Evolutionary conservation across 1,284 basidiomycete species (phyloP).

Genomic region (Trichosporon ovoides): DNA sequence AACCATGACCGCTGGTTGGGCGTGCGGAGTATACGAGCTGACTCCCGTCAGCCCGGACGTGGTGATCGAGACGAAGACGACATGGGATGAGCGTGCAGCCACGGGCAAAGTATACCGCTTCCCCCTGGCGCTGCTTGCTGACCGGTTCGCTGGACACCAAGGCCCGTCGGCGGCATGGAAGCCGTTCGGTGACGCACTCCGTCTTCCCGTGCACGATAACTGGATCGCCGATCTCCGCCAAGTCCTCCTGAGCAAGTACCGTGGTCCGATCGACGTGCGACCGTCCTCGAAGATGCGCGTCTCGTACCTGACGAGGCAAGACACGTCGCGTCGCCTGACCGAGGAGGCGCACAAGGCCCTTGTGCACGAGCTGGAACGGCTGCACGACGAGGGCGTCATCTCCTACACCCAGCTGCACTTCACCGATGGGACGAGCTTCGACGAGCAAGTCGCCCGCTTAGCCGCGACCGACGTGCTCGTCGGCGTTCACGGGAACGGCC

Average conservation of each 20-base stretch:
- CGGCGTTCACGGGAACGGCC: conserved; percentile 66
- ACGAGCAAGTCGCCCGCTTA: conserved; percentile 14
- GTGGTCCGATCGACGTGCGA: conserved; percentile 14
- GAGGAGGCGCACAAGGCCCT: conserved; percentile 29
- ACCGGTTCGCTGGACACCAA: conserved; percentile 24
- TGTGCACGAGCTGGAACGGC: conserved; percentile 47
- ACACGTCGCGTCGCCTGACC: conserved; percentile 55
- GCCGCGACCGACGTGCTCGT: conserved; percentile 16
- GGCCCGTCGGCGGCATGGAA: conserved; percentile 26
- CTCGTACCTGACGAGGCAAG: conserved; percentile 44
- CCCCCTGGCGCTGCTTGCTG: conserved; percentile 20
- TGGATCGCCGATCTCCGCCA: conserved; percentile 29
- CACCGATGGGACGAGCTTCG: conserved; percentile 1
- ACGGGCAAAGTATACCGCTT: conserved; percentile 22
- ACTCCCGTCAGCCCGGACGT: conserved; percentile 20
- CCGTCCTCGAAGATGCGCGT: conserved; percentile 10
- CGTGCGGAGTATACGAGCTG: too few species aligned
- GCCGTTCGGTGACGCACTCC: conserved; percentile 31
- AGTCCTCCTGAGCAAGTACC: conserved; percentile 22
- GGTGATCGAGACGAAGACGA: conserved; percentile 16
- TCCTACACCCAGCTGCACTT: conserved; percentile 11
- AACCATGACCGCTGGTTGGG: too few species aligned
- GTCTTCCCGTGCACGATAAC: conserved; percentile 24
- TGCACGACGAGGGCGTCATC: conserved; percentile 10
- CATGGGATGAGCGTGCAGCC: conserved; percentile 23